Evolutionary conservation across 2,329 filamentous ascomycete species (phyloP).

Genomic region (Didymella lethalis): DNA sequence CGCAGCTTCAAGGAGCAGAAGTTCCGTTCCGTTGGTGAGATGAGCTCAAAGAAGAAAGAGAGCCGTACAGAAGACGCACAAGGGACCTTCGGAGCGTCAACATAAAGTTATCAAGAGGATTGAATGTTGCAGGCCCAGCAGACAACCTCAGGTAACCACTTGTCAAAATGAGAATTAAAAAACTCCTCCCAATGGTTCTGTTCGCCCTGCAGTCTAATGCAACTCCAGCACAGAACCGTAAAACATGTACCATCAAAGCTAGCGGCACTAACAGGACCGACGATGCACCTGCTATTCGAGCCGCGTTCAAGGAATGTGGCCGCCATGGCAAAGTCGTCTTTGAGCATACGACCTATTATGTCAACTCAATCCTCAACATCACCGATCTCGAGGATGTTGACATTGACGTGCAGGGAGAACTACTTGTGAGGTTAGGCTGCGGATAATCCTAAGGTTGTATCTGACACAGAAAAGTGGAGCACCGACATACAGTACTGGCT

Average conservation of each 20-base stretch:
- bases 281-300: conserved; percentile 38
- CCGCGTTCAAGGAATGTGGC: conserved; percentile 36
- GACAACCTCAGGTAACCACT: not conserved
- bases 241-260: conserved; percentile 27
- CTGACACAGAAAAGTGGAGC: conserved; percentile 27
- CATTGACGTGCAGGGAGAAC: conserved; percentile 36
- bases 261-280: conserved; percentile 33
- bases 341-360: conserved; percentile 32
- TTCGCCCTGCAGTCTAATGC: conserved; percentile 6
- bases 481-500: conserved; percentile 42
- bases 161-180: conserved; percentile 4
- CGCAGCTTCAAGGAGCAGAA: conserved; percentile 6
- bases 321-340: conserved; percentile 35
- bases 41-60: conserved; percentile 1
- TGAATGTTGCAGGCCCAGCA: too few species aligned
- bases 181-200: conserved; percentile 1
- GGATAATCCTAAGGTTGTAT: not conserved
- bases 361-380: conserved; percentile 36
- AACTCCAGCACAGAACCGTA: conserved; percentile 3
- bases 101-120: not conserved
- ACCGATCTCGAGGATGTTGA: conserved; percentile 36
- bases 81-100: not conserved
- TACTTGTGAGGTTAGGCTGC: conserved; percentile 23
- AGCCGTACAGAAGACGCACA: not conserved
- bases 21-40: conserved; percentile 6